These are phyloP conservation scores for Calonectria leucothoes DNA, from an alignment of 2,329 filamentous ascomycete genomes.

Conservation along the genomic window DNA sequence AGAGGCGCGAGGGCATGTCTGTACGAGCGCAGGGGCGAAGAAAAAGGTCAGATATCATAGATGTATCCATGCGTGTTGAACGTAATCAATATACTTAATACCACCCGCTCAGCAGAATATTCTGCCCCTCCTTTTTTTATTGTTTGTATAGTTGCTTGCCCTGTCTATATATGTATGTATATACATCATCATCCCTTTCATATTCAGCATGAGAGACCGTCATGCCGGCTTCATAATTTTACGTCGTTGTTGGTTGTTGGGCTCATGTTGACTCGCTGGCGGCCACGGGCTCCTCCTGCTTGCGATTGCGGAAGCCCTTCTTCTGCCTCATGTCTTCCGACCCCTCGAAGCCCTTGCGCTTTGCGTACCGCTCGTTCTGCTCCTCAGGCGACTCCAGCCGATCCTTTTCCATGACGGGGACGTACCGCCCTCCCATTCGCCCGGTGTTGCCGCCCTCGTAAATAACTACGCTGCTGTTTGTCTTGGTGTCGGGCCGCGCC, in stretches of 20 bases:
- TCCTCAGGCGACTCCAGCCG: slow-evolving; percentile 63
- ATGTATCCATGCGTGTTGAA: too few relatives aligned
- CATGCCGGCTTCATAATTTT: too few relatives aligned
- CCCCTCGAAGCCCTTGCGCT: slow-evolving; percentile 67
- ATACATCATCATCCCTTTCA: too few relatives aligned
- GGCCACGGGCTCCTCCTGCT: slow-evolving; percentile 35
- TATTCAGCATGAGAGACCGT: too few relatives aligned
- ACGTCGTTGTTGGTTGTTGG: background rate
- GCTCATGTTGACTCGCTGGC: slow-evolving; percentile 36
- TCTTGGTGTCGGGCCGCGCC: slow-evolving; percentile 19
- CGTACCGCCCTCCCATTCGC: slow-evolving; percentile 63
- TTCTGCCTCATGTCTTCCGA: slow-evolving; percentile 60
- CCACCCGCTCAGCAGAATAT: slow-evolving; percentile 1
- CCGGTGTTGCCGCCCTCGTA: slow-evolving; percentile 69
- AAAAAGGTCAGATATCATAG: slow-evolving; percentile 38
- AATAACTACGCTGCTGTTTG: slow-evolving; percentile 44
- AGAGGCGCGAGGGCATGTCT: slow-evolving; percentile 84
- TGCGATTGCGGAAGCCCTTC: slow-evolving; percentile 47
- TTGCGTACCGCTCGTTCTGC: slow-evolving; percentile 71
- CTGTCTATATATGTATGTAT: slow-evolving; percentile 11
- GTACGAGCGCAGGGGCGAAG: slow-evolving; percentile 64
- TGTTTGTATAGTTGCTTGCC: background rate
- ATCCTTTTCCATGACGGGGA: slow-evolving; percentile 64
- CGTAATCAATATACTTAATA: slow-evolving; percentile 19
- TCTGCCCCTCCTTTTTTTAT: background rate